phyloP scores from a whole-genome alignment of 495 filamentous ascomycete genomes.

The Aspergillus egyptiacus region DNA sequence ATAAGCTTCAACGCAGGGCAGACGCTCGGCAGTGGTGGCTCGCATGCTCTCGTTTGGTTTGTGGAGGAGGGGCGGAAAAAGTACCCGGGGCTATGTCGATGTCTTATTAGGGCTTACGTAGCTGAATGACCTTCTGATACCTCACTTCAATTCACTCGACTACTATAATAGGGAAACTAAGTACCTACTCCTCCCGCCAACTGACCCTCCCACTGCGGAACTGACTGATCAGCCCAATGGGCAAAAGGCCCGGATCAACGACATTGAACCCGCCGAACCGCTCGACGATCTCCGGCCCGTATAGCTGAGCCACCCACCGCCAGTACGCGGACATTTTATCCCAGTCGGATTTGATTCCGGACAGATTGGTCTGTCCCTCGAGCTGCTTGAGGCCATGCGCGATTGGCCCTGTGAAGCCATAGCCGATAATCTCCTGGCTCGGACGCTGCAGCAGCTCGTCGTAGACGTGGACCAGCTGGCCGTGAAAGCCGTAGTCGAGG shows the following conservation, averaged over 20 bases:
- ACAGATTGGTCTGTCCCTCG: neutral
- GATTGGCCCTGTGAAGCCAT: neutral
- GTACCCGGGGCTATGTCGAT: too few species aligned
- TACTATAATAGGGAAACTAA: too few species aligned
- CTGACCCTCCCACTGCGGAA: constrained; percentile 13
- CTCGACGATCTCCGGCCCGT: constrained; percentile 14
- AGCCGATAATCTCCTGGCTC: constrained; percentile 1
- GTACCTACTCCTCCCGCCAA: constrained; percentile 6
- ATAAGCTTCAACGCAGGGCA: too few species aligned
- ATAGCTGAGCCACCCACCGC: constrained; percentile 14
- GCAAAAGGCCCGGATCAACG: constrained; percentile 13
- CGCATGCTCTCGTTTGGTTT: too few species aligned
- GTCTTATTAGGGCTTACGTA: too few species aligned
- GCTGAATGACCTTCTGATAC: too few species aligned
- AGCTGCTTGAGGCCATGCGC: neutral
- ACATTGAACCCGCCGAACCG: constrained; percentile 14
- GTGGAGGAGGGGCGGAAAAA: too few species aligned
- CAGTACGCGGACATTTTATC: constrained; percentile 6
- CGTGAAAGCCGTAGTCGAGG: constrained; percentile 4
- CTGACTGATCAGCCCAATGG: constrained; percentile 16
- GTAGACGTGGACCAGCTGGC: constrained; percentile 6
- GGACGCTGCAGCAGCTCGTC: constrained; percentile 6
- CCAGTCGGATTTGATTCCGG: constrained; percentile 5
- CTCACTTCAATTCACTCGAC: too few species aligned
- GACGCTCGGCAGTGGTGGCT: too few species aligned